A percentile compares a stretch with the other conserved stretches of the same genome.
Conservation (phyloP, 1,284 basidiomycete genomes). For the Takashimella tepidaria region DNA sequence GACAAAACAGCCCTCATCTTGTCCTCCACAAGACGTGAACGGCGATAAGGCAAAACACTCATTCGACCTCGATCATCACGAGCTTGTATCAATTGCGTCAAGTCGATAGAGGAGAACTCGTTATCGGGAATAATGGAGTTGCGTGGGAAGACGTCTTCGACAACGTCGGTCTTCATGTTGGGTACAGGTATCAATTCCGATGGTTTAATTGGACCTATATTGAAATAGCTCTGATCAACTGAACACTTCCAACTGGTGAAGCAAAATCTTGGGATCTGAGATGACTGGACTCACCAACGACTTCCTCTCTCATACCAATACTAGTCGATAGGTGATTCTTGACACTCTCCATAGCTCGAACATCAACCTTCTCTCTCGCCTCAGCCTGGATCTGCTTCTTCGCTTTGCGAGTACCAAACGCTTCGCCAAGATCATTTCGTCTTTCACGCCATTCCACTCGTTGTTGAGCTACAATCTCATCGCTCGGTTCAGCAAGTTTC, state of each 20-base stretch:
- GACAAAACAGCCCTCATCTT: slow-evolving; percentile 31
- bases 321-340: slow-evolving; percentile 70
- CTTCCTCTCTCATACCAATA: slow-evolving; percentile 62
- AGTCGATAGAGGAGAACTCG: slow-evolving; percentile 52
- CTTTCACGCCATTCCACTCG: slow-evolving; percentile 58
- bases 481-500: slow-evolving; percentile 51
- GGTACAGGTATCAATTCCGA: slow-evolving; percentile 63
- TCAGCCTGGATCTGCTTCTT: slow-evolving; percentile 74
- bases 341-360: slow-evolving; percentile 74
- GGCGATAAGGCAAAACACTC: slow-evolving; percentile 58
- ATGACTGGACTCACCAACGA: slow-evolving; percentile 15
- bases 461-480: slow-evolving; percentile 42
- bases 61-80: slow-evolving; percentile 55
- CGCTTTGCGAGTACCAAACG: slow-evolving; percentile 90
- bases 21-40: slow-evolving; percentile 60
- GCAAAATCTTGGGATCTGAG: too few species aligned
- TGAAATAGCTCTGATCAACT: not conserved
- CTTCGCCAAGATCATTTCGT: slow-evolving; percentile 73
- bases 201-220: slow-evolving; percentile 17
- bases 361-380: slow-evolving; percentile 82
- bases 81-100: slow-evolving; percentile 54
- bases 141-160: slow-evolving; percentile 69
- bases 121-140: slow-evolving; percentile 67
- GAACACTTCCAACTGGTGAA: not conserved
- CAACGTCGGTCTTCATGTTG: slow-evolving; percentile 59